Base-by-base conservation (phyloP, 202 grass and related monocot species). In the Zizania palustris region DNA sequence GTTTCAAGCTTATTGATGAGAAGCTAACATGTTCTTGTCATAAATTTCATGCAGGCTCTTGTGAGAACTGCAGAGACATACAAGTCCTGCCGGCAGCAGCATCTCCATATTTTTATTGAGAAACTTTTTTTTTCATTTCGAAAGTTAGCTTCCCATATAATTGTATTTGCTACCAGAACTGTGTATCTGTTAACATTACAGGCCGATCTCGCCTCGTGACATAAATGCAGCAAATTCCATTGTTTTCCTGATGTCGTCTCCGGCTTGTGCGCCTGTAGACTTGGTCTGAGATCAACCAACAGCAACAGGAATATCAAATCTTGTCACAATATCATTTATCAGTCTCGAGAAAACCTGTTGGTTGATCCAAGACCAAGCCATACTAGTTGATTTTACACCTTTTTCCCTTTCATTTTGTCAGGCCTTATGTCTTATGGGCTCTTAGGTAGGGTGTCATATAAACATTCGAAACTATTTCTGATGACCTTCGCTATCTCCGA, bases 11-110 rank as follows among this genome's bases (percentile, higher is more conserved):
- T 67, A 20, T 22, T 21, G 6, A n/a, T 41, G 36, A 51, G 3
- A 28, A 22, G 13, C 50, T 74, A 56, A 75, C 35, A 0, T 1
- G 7, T 28, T 42, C 11, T 16, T 14, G 45, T 69, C 13, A 38
- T 37, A n/a, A 45, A 76, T 76, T 14, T 49, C 49, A 8, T 45
- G 76, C 86, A 88, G 86, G 77, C 82, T 88, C 46, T 72, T 88
- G 76, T 88, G 86, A 85, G 81, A 71, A 38, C 45, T n/a, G 11
- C 59, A 33, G 41, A 60, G 71, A 80, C 76, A 71, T 38, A 9
- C 41, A 76, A 76, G 50, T 70, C 22, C 36, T 71, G 61, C 37
- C 60, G 33, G 44, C 22, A 66, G 77, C 72, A 41, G 62, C 45
- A 62, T 67, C 51, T 65, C 37, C 70, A 60, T 59, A 38, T 84